phyloP scores from a whole-genome alignment of 257 asterid species.

The Verbascum thapsus region DNA sequence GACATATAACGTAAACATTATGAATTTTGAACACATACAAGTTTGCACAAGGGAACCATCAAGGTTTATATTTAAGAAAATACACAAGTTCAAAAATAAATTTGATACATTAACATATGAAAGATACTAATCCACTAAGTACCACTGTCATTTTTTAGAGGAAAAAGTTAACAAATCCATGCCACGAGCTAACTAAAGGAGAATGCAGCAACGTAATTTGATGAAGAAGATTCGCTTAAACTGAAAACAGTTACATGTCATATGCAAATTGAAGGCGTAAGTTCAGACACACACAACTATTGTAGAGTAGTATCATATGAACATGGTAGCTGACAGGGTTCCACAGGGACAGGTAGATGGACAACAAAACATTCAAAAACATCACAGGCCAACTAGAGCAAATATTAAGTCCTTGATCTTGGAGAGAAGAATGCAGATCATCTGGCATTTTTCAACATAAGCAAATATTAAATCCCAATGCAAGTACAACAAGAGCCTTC shows the following conservation, averaged over 20 bases:
- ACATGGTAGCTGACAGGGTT: conserved; percentile 25
- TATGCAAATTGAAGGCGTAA: neutral
- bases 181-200: neutral
- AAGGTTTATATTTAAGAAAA: conserved; percentile 14
- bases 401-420: neutral
- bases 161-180: conserved; percentile 8
- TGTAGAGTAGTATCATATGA: neutral
- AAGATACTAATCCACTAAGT: conserved; percentile 11
- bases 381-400: conserved; percentile 8
- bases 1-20: conserved; percentile 2
- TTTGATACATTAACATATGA: neutral
- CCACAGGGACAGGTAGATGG: neutral
- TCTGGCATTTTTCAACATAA: neutral
- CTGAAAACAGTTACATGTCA: neutral
- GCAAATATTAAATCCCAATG: neutral
- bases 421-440: neutral
- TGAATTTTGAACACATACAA: conserved; percentile 1
- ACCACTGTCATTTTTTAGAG: neutral
- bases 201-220: conserved; percentile 6
- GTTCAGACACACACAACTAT: neutral
- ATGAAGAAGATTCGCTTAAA: neutral
- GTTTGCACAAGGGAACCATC: conserved; percentile 19
- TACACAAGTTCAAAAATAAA: neutral
- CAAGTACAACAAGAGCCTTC: neutral
- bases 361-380: neutral